phyloP scores from a whole-genome alignment of 345 rosid genomes.

The Adansonia digitata region DNA sequence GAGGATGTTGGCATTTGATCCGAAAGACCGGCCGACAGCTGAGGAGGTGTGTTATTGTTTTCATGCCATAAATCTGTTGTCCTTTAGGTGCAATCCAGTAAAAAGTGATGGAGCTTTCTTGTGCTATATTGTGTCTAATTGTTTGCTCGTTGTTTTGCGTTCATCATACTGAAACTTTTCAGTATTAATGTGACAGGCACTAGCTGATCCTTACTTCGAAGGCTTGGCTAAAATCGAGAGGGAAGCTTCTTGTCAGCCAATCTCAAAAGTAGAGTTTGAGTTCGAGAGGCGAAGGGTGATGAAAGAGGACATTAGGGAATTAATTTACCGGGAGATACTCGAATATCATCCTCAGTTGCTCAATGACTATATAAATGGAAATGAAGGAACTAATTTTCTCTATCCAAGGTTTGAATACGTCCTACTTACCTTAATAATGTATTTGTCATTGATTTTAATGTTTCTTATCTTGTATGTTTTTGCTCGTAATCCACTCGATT shows the following conservation, averaged over 20 bases:
- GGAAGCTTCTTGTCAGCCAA: constrained; percentile 87
- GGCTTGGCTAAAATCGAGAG: constrained; percentile 87
- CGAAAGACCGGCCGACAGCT: constrained; percentile 91
- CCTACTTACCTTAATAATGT: not conserved
- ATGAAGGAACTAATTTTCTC: constrained; percentile 77
- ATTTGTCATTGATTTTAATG: not conserved
- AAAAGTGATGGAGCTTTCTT: not conserved
- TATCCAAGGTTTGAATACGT: constrained; percentile 74
- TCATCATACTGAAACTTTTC: not conserved
- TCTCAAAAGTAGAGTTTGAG: constrained; percentile 91
- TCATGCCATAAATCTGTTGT: not conserved
- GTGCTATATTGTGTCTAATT: not conserved
- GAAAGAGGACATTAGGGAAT: constrained; percentile 83
- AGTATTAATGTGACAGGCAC: constrained; percentile 44
- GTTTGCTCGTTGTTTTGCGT: not conserved
- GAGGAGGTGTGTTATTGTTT: constrained; percentile 53
- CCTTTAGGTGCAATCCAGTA: not conserved
- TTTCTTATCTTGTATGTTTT: not conserved
- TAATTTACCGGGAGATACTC: constrained; percentile 79
- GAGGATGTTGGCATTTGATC: constrained; percentile 90
- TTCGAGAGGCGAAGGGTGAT: constrained; percentile 91
- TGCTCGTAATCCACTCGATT: not conserved
- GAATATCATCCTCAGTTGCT: constrained; percentile 96
- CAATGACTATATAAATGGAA: constrained; percentile 81
- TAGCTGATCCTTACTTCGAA: constrained; percentile 94